A percentile compares a stretch with the other conserved stretches of the same genome.
These are phyloP conservation scores for Colletotrichum musicola DNA, from an alignment of 2,329 filamentous ascomycete species.

Conservation along the genomic window DNA sequence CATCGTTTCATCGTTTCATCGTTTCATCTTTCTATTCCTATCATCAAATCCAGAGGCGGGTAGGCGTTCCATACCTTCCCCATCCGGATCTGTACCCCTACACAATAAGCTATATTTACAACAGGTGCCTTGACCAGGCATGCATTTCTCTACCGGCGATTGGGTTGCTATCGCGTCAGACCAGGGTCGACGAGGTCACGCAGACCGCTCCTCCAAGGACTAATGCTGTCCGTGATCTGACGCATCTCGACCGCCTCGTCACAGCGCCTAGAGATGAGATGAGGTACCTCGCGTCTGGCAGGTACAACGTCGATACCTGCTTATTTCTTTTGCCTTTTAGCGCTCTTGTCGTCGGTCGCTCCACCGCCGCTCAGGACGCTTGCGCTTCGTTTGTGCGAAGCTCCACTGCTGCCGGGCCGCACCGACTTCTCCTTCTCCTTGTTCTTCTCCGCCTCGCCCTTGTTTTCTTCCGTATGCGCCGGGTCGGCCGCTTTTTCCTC, in stretches of 20 bases:
- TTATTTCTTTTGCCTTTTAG: conserved; percentile 69
- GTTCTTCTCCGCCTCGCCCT: conserved; percentile 43
- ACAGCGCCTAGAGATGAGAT: conserved; percentile 37
- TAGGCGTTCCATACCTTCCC: neutral
- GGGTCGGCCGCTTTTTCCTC: conserved; percentile 21
- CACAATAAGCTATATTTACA: neutral
- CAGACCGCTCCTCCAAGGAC: neutral
- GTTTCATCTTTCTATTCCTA: conserved; percentile 27
- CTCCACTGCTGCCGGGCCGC: conserved; percentile 55
- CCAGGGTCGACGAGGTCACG: neutral
- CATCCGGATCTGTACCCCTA: conserved; percentile 12
- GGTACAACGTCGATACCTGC: conserved; percentile 43
- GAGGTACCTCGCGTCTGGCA: conserved; percentile 34
- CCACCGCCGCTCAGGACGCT: conserved; percentile 76
- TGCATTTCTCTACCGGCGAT: conserved; percentile 1
- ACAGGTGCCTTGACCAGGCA: neutral
- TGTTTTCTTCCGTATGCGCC: conserved; percentile 34
- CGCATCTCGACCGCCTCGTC: conserved; percentile 11
- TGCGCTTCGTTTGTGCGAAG: conserved; percentile 80
- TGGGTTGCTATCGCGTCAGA: neutral
- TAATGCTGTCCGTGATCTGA: neutral
- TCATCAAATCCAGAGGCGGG: conserved; percentile 21
- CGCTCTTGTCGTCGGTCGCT: conserved; percentile 71
- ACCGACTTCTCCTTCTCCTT: conserved; percentile 48
- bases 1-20: conserved; percentile 25